Percentiles rank a stretch among this genome's conserved stretches.
phyloP scores from a whole-genome alignment of 192 early-diverging fungal genomes.

The Diversispora epigaea region DNA sequence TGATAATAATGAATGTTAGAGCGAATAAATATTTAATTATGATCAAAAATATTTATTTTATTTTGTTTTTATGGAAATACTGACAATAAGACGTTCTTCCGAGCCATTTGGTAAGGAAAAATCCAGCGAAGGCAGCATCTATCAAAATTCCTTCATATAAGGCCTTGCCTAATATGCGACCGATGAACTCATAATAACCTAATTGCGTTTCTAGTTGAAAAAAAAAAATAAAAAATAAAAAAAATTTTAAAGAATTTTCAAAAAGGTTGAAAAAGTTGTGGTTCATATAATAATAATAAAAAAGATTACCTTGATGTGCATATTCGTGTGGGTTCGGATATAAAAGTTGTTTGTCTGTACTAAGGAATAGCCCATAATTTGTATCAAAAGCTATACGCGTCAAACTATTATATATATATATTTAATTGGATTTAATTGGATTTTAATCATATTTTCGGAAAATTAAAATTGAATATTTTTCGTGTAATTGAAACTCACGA shows the following conservation, averaged over 20 bases:
- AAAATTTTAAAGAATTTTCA: background rate
- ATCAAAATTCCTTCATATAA: conserved; percentile 84
- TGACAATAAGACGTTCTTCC: conserved; percentile 65
- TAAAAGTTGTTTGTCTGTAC: conserved; percentile 64
- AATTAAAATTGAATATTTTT: background rate
- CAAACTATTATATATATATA: conserved; percentile 42
- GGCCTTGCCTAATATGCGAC: conserved; percentile 81
- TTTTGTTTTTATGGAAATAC: conserved; percentile 35
- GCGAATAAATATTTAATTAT: conserved; percentile 21
- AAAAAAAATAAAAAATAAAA: conserved; percentile 1
- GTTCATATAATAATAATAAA: background rate
- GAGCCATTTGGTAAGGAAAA: conserved; percentile 77
- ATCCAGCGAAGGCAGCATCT: conserved; percentile 79
- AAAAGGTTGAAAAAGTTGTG: background rate
- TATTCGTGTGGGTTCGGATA: conserved; percentile 70
- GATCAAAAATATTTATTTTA: background rate
- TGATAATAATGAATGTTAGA: background rate
- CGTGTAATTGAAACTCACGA: conserved; percentile 42
- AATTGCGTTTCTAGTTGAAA: conserved; percentile 43
- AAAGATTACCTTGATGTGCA: conserved; percentile 43
- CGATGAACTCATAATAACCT: conserved; percentile 72
- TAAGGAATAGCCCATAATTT: conserved; percentile 64
- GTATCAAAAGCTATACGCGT: conserved; percentile 75
- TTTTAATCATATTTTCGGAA: background rate
- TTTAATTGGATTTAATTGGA: background rate